Conservation (phyloP, 352 stramenopile species). For the Elongisporangium prolatum region DNA sequence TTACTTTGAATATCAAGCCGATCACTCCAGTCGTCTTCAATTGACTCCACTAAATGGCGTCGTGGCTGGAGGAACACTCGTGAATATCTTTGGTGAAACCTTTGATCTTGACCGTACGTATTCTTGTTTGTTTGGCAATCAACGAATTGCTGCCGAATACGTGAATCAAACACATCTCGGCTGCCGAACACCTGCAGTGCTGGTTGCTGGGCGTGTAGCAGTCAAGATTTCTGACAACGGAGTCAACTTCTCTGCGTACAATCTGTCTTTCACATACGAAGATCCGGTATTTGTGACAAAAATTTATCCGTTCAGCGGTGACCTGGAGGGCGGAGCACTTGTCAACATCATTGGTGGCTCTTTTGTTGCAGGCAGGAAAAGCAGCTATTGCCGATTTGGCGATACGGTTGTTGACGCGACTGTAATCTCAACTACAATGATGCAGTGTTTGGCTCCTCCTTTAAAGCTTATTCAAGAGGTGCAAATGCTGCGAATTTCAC, state of each 20-base stretch:
- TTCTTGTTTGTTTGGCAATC: constrained; percentile 46
- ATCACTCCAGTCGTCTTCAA: constrained; percentile 16
- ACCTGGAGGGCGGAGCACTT: constrained; percentile 49
- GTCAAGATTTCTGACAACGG: constrained; percentile 55
- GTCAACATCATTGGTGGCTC: constrained; percentile 56
- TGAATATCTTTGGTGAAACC: constrained; percentile 29
- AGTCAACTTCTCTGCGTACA: constrained; percentile 42
- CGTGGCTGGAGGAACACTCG: constrained; percentile 42
- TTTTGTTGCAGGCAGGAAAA: constrained; percentile 38
- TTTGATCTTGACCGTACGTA: constrained; percentile 29
- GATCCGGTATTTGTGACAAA: constrained; percentile 37
- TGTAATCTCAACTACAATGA: constrained; percentile 53
- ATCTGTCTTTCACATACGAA: constrained; percentile 54
- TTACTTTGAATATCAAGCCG: constrained; percentile 39
- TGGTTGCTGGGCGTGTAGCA: constrained; percentile 19
- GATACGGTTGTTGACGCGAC: constrained; percentile 60
- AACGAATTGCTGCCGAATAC: constrained; percentile 36
- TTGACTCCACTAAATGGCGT: constrained; percentile 40
- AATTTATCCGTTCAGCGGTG: constrained; percentile 57
- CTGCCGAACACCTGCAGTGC: constrained; percentile 43
- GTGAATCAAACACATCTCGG: constrained; percentile 48
- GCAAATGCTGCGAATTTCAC: constrained; percentile 65
- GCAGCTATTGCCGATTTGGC: constrained; percentile 85
- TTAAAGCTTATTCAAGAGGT: constrained; percentile 75
- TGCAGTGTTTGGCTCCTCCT: constrained; percentile 60